Base-by-base conservation (phyloP, 768 basidiomycete species). In the Boletus rubroflammeus region DNA sequence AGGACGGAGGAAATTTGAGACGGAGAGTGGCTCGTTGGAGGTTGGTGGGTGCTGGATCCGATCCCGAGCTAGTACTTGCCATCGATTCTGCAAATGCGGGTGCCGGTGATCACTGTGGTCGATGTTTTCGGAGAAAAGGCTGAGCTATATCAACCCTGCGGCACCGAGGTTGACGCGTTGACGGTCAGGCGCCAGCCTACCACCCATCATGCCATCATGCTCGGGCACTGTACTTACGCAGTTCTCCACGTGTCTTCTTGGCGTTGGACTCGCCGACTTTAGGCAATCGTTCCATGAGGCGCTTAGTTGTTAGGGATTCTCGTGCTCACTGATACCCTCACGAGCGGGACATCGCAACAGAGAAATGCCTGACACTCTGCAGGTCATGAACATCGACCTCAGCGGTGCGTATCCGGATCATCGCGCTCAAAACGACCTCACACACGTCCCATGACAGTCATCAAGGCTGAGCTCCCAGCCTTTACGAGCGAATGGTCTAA, bases 1-100 rank as follows among this genome's bases (percentile, higher is more conserved):
- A 97, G 3, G 86, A 85, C 0, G 93, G 90, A 0, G 91, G 84
- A 59, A 93, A 87, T 40, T 83, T 74, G 49, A 96, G 78, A 28
- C 90, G 79, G 11, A 78, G 67, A 1, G 76, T 75, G 0, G 86
- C 82, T n/a, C 80, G 73, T 26, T 72, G 69, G 10, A 89, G 77
- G 23, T 72, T 56, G 3, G 67, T 61, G 0, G 85, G 85, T 4
- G 82, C 39, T 13, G 39, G 65, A 41, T 78, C 58, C 17, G 46
- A 49, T 45, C 19, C 46, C 6, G 28, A 40, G 29, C 23, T 40
- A 3, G 31, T 40, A 4, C 43, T 32, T 11, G 47, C 39, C 58
- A 56, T 50, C 29, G 5, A 6, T 11, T 21, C 28, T 25, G 19
- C 3, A 17, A 21, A 29, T 43, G 15, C 8, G 38, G 15, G 14